Base-by-base conservation (phyloP, 352 stramenopile genomes). In the Globisporangium nagaii region DNA sequence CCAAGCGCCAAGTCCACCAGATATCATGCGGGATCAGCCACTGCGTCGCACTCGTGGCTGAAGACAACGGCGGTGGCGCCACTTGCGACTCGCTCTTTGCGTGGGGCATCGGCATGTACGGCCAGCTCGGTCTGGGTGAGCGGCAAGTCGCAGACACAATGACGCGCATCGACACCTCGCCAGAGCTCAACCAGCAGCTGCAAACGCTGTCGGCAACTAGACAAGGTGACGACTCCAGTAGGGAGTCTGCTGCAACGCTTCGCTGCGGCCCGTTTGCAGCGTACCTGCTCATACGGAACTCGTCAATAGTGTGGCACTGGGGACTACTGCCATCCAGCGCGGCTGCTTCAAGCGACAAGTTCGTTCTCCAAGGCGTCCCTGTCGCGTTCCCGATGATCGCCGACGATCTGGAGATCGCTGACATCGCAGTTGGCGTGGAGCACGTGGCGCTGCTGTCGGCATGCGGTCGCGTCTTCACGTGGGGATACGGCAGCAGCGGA, bases 11-110 rank as follows among this genome's bases (percentile, higher is more conserved):
- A 22, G 58, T 79, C 1, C 53, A 17, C 5, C 70, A 79, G 24
- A 24, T 79, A 17, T 62, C 72, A 15, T 82, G 69, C 20, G 72
- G 69, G 22, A 49, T 61, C 34, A 79, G 69, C 15, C 72, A 82
- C 49, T 76, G 69, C 20, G 24, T 73, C 11, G 70, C 40, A 8
- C 57, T 82, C 17, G 31, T 40, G 12, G 22, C 34, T 15, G 15
- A 2, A 27, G 46, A 53, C 8, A 4, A 39, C 40, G 22, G 11
- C 8, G 25, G n/a, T 12, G 24, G 4, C 2, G 4, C 2, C 4
- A 27, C 12, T 17, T 25, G 15, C 8, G 39, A 48, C 35, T 22
- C 41, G 36, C 19, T 82, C 30, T 71, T 62, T 48, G 31, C 64
- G 3, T 79, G 70, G 72, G 72, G 72, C 0, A 13, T 65, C 6